These are phyloP conservation scores for Neltuma alba DNA, from an alignment of 306 rosid species.

Conservation along the genomic window DNA sequence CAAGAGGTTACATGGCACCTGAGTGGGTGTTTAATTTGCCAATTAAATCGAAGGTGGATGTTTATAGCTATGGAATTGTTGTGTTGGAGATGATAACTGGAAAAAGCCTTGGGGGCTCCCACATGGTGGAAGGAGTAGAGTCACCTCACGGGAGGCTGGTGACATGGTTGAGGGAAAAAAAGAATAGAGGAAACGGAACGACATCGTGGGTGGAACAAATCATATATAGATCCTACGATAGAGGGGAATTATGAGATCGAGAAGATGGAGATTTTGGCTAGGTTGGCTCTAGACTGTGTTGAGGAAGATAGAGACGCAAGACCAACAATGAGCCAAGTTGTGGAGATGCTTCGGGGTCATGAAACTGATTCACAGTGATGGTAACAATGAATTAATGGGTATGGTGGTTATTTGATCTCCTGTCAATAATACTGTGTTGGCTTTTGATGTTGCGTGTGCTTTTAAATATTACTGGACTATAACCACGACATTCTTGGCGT, in stretches of 20 bases:
- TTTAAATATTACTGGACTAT: too few relatives aligned
- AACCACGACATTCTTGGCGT: too few relatives aligned
- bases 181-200: not conserved
- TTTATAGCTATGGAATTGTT: slow-evolving; percentile 49
- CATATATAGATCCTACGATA: not conserved
- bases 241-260: not conserved
- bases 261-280: not conserved
- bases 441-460: not conserved
- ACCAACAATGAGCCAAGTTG: not conserved
- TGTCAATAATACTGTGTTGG: not conserved
- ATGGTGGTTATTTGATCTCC: not conserved
- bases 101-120: not conserved
- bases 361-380: not conserved
- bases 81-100: not conserved
- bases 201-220: not conserved
- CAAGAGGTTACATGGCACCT: slow-evolving; percentile 47
- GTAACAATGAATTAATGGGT: not conserved
- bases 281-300: not conserved
- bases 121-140: not conserved
- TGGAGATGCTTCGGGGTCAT: not conserved
- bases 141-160: slow-evolving; percentile 36
- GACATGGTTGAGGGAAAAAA: slow-evolving; percentile 44
- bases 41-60: slow-evolving; percentile 56
- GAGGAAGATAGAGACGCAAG: not conserved
- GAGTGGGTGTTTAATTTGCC: slow-evolving; percentile 30